These are phyloP conservation scores for Chlorella variabilis DNA, from an alignment of 163 green algal genomes.

Conservation along the genomic window DNA sequence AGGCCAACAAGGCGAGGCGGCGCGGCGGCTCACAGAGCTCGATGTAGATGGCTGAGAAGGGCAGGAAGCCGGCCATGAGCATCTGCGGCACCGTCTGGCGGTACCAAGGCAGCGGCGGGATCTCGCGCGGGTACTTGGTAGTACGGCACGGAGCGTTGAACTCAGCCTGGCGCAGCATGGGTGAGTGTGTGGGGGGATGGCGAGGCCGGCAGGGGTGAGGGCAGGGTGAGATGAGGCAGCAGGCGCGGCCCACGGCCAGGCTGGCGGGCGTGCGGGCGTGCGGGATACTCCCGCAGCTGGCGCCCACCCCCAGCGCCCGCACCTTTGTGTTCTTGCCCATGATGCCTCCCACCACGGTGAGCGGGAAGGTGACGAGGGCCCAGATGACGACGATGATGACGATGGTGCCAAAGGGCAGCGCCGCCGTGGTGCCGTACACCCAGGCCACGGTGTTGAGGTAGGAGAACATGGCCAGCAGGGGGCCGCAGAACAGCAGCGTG, in stretches of 20 bases:
- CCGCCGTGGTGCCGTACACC: constrained; percentile 73
- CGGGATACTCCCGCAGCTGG: too few relatives aligned
- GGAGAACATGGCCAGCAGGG: constrained; percentile 88
- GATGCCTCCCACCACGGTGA: constrained; percentile 94
- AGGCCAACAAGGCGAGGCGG: too few relatives aligned
- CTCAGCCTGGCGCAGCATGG: constrained; percentile 33
- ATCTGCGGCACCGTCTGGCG: constrained; percentile 89
- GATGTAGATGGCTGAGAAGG: constrained; percentile 99
- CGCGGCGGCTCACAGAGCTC: constrained; percentile 81
- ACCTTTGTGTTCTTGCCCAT: constrained; percentile 91
- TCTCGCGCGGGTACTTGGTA: constrained; percentile 84
- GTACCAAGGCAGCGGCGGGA: constrained; percentile 95
- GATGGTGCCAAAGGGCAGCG: constrained; percentile 91
- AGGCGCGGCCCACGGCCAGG: too few relatives aligned
- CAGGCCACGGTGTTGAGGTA: constrained; percentile 94
- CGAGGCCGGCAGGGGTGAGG: too few relatives aligned
- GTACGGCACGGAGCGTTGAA: constrained; percentile 82
- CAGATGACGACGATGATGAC: constrained; percentile 93
- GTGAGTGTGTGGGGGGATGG: too few relatives aligned
- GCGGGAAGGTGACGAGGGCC: constrained; percentile 94
- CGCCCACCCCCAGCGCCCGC: background rate
- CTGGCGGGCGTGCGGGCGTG: background rate
- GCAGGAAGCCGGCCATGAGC: constrained; percentile 97
- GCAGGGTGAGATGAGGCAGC: background rate
- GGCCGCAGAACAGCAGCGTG: constrained; percentile 89